Base-by-base conservation (phyloP, 23 red algal species). In the Gracilariopsis chorda region DNA sequence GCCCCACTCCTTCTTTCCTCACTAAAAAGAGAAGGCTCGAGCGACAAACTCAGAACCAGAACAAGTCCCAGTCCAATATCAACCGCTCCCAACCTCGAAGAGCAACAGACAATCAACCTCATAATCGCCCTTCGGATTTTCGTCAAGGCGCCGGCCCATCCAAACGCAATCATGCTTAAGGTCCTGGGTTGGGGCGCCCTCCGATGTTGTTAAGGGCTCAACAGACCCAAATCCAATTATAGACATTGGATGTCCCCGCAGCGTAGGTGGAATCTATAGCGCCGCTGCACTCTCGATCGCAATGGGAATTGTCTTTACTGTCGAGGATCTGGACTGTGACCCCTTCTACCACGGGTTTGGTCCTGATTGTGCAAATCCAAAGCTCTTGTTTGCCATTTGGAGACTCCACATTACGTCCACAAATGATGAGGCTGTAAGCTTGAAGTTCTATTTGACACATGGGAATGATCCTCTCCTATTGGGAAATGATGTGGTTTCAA, bases 321-420 rank as follows among this genome's bases (percentile, higher is more conserved):
- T 87, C 3, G 17, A 45, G 2, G 52, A 51, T 21, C 17, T 63
- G 21, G 24, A 84, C 32, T 42, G 35, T 19, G 56, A 84, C 24
- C 79, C 79, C 6, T 84, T 84, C 43, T 48, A 37, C 4, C 20
- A 84, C 40, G 4, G 49, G 19, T 84, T 46, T 63, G 79, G 52
- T 21, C 19, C 29, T 8, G 25, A 84, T 40, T 84, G 79, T 32
- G 58, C 2, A 17, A 55, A 84, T 30, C n/a, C n/a, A n/a, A 21
- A 16, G 0, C 34, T 84, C 28, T 19, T 20, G 3, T 47, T 84
- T 8, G 79, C 35, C 53, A 84, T 25, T 27, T 45, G 25, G 79
- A 37, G 46, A 32, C 28, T 84, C 9, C 36, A 12, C 11, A 23
- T 84, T 27, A 46, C 17, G 5, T 51, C 34, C 19, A 19, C 25